A percentile compares a stretch with the other conserved stretches of the same genome.
Evolutionary conservation across 169 alveolate genomes (phyloP).

Genomic region (Plasmodium gonderi): DNA sequence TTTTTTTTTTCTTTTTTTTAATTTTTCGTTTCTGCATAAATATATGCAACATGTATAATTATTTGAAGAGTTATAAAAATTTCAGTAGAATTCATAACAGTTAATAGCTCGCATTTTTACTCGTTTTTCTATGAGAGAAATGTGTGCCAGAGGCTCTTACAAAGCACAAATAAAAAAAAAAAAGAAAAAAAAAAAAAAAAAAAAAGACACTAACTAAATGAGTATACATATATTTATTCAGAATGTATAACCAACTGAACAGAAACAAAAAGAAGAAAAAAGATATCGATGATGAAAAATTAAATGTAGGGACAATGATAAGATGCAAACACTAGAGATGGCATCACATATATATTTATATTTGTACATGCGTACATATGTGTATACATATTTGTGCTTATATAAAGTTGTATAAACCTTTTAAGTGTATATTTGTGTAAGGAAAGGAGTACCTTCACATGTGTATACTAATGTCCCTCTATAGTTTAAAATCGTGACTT

Average conservation of each 20-base stretch:
- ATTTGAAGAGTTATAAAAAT: neutral
- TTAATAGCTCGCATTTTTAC: neutral
- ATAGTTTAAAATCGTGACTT: neutral
- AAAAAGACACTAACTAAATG: neutral
- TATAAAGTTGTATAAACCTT: neutral
- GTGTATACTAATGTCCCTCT: neutral
- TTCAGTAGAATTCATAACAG: neutral
- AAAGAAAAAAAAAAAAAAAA: neutral
- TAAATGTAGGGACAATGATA: slow-evolving; percentile 46
- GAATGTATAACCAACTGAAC: slow-evolving; percentile 57
- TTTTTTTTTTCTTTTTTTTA: neutral
- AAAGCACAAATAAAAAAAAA: neutral
- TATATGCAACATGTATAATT: slow-evolving; percentile 1
- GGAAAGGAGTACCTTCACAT: neutral
- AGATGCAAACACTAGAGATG: neutral
- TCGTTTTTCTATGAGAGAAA: neutral
- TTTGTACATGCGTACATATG: neutral
- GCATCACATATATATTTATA: neutral
- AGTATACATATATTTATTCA: neutral
- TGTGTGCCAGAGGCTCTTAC: neutral
- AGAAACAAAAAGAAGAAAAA: slow-evolving; percentile 70
- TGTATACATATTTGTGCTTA: neutral
- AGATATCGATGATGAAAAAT: slow-evolving; percentile 43
- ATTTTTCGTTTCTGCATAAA: slow-evolving; percentile 4
- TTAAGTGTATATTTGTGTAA: neutral